A percentile compares a stretch with the other conserved stretches of the same genome.
Evolutionary conservation across 176 grass and related monocot genomes (phyloP).

Genomic region (Oryza rufipogon): DNA sequence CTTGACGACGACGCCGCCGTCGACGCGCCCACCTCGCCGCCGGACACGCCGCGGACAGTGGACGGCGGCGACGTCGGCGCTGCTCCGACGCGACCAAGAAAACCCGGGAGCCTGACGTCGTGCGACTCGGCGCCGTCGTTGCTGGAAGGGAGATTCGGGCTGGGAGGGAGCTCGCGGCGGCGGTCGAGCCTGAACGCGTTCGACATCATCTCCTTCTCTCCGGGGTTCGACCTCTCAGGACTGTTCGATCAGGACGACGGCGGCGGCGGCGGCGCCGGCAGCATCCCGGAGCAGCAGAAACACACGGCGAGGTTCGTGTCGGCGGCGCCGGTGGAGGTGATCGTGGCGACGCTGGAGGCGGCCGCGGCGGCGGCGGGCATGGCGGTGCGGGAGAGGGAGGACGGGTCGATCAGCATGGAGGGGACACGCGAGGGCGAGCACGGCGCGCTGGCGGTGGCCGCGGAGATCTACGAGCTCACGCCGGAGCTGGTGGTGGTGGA

Average conservation of each 20-base stretch:
- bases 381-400: conserved; percentile 60
- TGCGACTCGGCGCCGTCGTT: conserved; percentile 74
- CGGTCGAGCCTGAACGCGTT: conserved; percentile 91
- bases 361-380: conserved; percentile 55
- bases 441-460: conserved; percentile 73
- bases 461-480: conserved; percentile 92
- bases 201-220: conserved; percentile 97
- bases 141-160: conserved; percentile 41
- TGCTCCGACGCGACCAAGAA: background rate
- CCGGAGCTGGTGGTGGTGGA: conserved; percentile 79
- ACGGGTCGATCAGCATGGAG: conserved; percentile 71
- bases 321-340: conserved; percentile 48
- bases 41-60: conserved; percentile 40
- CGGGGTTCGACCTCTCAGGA: conserved; percentile 81
- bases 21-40: conserved; percentile 25
- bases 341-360: conserved; percentile 64
- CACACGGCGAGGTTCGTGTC: conserved; percentile 76
- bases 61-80: background rate
- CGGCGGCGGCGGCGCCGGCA: background rate
- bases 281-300: background rate
- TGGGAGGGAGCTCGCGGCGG: conserved; percentile 48
- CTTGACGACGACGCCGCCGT: conserved; percentile 43
- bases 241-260: conserved; percentile 67
- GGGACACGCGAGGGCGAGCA: conserved; percentile 87
- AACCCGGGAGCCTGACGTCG: conserved; percentile 37